Conservation (phyloP, 306 rosid genomes). For the Prinsepia uniflora region DNA sequence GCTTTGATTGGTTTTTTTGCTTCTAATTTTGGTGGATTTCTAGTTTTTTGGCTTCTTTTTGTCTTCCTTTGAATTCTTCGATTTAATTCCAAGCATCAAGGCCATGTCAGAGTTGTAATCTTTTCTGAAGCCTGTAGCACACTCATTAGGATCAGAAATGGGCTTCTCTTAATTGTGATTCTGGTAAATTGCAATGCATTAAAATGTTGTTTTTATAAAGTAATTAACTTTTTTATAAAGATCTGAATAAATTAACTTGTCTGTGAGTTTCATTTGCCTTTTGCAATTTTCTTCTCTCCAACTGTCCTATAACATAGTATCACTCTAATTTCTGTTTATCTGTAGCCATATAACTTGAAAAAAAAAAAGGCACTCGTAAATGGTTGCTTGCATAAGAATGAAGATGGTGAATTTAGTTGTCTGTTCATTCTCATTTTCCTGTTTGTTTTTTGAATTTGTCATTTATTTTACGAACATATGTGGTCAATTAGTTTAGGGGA, state of each 20-base stretch:
- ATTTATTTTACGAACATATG: not conserved
- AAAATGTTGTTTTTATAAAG: not conserved
- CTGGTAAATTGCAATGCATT: not conserved
- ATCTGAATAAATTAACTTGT: not conserved
- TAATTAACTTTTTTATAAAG: not conserved
- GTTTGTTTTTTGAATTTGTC: not conserved
- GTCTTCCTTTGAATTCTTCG: not conserved
- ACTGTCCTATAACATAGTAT: too few relatives aligned
- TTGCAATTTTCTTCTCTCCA: not conserved
- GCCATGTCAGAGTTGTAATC: not conserved
- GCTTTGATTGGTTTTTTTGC: not conserved
- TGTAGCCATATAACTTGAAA: too few relatives aligned
- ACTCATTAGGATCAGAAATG: not conserved
- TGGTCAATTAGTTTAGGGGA: not conserved
- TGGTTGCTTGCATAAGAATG: not conserved
- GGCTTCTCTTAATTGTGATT: not conserved
- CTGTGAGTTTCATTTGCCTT: not conserved
- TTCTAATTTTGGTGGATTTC: not conserved
- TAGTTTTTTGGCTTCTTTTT: not conserved
- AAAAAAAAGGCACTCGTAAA: not conserved
- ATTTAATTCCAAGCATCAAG: not conserved
- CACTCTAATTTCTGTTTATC: too few relatives aligned
- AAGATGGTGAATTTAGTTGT: not conserved
- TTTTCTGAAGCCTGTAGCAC: not conserved
- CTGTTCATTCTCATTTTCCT: not conserved